Percentiles rank a stretch among this genome's conserved stretches.
Conservation (phyloP, 2,329 filamentous ascomycete species). For the Paraphoma sp. region DNA sequence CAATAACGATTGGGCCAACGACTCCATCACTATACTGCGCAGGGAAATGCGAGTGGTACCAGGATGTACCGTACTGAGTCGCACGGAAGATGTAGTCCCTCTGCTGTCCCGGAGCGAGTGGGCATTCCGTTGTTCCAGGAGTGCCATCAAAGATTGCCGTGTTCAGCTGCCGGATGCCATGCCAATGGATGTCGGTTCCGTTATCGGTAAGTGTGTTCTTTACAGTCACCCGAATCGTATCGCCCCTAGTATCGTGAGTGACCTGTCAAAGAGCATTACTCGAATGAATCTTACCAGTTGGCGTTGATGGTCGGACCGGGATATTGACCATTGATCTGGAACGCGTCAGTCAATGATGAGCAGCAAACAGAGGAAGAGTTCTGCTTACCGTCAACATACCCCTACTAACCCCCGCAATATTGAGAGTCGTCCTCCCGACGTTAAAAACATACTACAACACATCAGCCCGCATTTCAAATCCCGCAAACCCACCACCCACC, state of each 20-base stretch:
- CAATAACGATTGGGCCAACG: conserved; percentile 46
- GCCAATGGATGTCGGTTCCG: conserved; percentile 68
- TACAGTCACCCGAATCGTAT: conserved; percentile 52
- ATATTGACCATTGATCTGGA: not conserved
- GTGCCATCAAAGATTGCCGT: conserved; percentile 59
- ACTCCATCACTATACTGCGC: conserved; percentile 50
- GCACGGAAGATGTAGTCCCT: conserved; percentile 55
- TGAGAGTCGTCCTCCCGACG: no score
- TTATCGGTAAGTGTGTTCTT: conserved; percentile 60
- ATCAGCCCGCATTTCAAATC: no score
- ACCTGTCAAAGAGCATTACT: not conserved
- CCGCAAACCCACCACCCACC: no score
- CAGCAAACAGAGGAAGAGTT: no score
- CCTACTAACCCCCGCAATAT: no score
- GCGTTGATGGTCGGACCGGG: not conserved
- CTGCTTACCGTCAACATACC: no score
- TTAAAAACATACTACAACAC: no score
- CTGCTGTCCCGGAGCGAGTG: not conserved
- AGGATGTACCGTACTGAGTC: conserved; percentile 61
- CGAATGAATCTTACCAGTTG: not conserved
- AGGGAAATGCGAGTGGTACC: conserved; percentile 69
- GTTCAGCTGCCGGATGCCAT: conserved; percentile 61
- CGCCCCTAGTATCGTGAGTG: not conserved
- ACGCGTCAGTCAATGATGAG: no score
- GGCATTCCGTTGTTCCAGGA: not conserved